A percentile compares a stretch with the other conserved stretches of the same genome.
These are phyloP conservation scores for Babjeviella inositovora DNA, from an alignment of 805 yeast genomes.

Conservation along the genomic window DNA sequence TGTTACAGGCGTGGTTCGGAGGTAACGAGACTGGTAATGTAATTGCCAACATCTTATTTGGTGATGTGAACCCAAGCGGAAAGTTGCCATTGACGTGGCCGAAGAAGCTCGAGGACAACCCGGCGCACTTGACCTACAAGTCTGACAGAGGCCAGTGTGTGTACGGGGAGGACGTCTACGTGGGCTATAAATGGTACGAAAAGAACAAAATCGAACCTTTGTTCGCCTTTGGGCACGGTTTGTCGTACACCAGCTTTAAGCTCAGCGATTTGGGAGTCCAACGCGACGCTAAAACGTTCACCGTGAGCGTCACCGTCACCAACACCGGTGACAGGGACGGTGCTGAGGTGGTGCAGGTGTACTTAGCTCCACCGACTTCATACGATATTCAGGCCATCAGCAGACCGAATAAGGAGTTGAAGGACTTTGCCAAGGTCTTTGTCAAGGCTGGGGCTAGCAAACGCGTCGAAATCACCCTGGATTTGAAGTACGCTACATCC, in stretches of 20 bases:
- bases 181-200: constrained; percentile 50
- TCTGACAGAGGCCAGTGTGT: constrained; percentile 34
- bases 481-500: constrained; percentile 33
- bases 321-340: constrained; percentile 35
- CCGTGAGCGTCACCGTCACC: constrained; percentile 19
- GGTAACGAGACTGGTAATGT: constrained; percentile 24
- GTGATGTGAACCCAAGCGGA: constrained; percentile 46
- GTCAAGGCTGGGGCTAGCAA: constrained; percentile 25
- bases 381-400: too few relatives aligned
- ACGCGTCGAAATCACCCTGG: constrained; percentile 17
- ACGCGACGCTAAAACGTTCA: constrained; percentile 9
- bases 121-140: constrained; percentile 33
- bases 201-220: constrained; percentile 26
- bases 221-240: constrained; percentile 49
- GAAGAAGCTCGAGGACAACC: constrained; percentile 30
- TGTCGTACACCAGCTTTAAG: constrained; percentile 39
- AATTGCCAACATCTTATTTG: constrained; percentile 30
- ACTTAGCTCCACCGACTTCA: constrained; percentile 26
- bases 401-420: constrained; percentile 45
- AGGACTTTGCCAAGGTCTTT: constrained; percentile 34
- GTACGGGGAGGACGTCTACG: constrained; percentile 53
- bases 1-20: constrained; percentile 18
- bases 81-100: constrained; percentile 44
- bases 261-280: constrained; percentile 17
- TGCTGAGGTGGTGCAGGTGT: constrained; percentile 39